phyloP scores from a whole-genome alignment of 2,329 filamentous ascomycete species.

The Epichloe baconii region DNA sequence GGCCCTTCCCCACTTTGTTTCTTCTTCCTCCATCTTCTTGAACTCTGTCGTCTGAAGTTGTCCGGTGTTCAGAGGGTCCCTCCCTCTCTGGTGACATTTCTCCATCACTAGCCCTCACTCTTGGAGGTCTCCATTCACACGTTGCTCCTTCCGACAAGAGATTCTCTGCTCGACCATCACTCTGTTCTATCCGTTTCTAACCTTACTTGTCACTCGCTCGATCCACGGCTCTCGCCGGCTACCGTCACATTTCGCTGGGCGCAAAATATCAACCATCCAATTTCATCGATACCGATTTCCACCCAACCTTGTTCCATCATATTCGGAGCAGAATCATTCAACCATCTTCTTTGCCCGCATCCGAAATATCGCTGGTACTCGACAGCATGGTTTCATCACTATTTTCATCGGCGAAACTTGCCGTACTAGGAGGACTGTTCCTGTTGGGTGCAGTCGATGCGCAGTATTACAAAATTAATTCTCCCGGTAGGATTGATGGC shows the following conservation, averaged over 20 bases:
- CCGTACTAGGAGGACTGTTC: neutral
- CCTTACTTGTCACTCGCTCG: neutral
- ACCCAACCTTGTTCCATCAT: neutral
- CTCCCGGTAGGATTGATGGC: conserved; percentile 13
- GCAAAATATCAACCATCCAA: neutral
- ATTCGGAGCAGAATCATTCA: neutral
- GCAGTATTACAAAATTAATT: conserved; percentile 19
- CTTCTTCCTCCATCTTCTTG: neutral
- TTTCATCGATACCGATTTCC: neutral
- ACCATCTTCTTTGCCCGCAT: neutral
- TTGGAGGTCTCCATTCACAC: neutral
- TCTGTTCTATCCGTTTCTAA: neutral
- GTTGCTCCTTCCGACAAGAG: neutral
- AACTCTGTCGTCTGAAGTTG: neutral
- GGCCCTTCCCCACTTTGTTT: neutral
- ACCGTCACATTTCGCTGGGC: neutral
- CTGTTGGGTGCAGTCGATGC: conserved; percentile 9
- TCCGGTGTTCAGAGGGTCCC: neutral
- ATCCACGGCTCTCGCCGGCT: neutral
- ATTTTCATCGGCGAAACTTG: conserved; percentile 1
- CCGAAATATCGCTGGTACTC: neutral
- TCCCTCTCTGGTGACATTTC: neutral
- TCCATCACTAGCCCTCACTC: neutral
- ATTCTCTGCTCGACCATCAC: no score
- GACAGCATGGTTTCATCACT: conserved; percentile 2